Evolutionary conservation across 345 rosid genomes (phyloP).

Genomic region (Excoecaria cochinchinensis): DNA sequence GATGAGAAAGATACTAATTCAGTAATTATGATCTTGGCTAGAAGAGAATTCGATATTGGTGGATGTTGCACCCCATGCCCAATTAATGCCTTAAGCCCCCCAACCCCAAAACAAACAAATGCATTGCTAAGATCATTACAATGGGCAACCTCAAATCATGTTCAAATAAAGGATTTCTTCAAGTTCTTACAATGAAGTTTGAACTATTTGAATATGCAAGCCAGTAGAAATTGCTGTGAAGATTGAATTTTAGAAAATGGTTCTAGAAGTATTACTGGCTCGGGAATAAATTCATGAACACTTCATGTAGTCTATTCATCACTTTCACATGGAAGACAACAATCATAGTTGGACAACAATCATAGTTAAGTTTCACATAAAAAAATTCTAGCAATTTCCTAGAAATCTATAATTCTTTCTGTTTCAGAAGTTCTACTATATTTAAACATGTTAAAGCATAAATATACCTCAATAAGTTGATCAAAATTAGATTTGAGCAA

Average conservation of each 20-base stretch:
- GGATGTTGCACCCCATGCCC: not conserved
- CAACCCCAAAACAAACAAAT: not conserved
- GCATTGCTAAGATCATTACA: not conserved
- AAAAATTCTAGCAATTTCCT: not conserved
- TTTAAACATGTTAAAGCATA: not conserved
- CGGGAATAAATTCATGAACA: not conserved
- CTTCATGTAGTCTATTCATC: not conserved
- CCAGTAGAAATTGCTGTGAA: not conserved
- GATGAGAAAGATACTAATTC: not conserved
- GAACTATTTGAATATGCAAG: not conserved
- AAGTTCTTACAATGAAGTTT: not conserved
- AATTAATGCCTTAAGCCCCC: not conserved
- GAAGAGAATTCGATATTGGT: not conserved
- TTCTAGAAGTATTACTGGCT: not conserved
- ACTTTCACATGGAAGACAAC: not conserved
- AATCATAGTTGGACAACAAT: too few relatives aligned
- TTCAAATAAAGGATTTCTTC: too few relatives aligned
- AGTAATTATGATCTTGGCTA: not conserved
- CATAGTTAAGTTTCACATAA: not conserved
- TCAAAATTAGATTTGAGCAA: conserved; percentile 91
- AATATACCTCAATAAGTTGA: conserved; percentile 82
- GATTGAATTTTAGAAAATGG: not conserved
- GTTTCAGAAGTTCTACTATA: not conserved
- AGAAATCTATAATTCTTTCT: not conserved
- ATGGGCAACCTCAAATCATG: too few relatives aligned